phyloP scores from a whole-genome alignment of 1,139 yeast genomes.

The Scheffersomyces quercinus region DNA sequence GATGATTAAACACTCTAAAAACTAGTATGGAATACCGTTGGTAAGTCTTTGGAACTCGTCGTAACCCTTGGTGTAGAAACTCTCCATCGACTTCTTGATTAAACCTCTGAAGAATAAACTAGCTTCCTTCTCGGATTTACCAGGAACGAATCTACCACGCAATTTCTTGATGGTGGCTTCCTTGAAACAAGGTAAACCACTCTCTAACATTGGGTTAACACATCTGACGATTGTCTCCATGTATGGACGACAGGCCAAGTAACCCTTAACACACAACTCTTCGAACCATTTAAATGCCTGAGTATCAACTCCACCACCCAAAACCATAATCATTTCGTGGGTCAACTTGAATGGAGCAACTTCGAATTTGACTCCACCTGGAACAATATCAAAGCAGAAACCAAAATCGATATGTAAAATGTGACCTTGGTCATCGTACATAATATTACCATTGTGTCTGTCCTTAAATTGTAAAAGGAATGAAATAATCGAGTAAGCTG shows the following conservation, averaged over 20 bases:
- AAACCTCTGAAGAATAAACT: constrained; percentile 73
- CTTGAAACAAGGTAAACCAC: constrained; percentile 96
- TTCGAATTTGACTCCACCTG: constrained; percentile 97
- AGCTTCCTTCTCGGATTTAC: constrained; percentile 82
- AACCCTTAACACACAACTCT: constrained; percentile 91
- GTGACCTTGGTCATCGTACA: constrained; percentile 97
- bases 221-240: constrained; percentile 84
- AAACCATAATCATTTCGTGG: constrained; percentile 91
- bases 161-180: constrained; percentile 77
- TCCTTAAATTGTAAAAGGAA: constrained; percentile 93
- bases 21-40: constrained; percentile 89
- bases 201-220: constrained; percentile 89
- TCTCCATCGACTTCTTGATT: constrained; percentile 80
- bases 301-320: constrained; percentile 85
- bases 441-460: constrained; percentile 97
- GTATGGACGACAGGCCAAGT: constrained; percentile 84
- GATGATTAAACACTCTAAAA: too few species aligned
- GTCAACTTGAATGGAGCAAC: constrained; percentile 97
- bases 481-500: constrained; percentile 94
- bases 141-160: constrained; percentile 76
- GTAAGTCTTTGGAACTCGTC: constrained; percentile 97
- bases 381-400: constrained; percentile 96
- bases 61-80: constrained; percentile 88
- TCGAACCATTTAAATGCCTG: constrained; percentile 95
- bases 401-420: constrained; percentile 97